Base-by-base conservation (phyloP, 2,329 filamentous ascomycete species). In the Dactylellina drechsleri region DNA sequence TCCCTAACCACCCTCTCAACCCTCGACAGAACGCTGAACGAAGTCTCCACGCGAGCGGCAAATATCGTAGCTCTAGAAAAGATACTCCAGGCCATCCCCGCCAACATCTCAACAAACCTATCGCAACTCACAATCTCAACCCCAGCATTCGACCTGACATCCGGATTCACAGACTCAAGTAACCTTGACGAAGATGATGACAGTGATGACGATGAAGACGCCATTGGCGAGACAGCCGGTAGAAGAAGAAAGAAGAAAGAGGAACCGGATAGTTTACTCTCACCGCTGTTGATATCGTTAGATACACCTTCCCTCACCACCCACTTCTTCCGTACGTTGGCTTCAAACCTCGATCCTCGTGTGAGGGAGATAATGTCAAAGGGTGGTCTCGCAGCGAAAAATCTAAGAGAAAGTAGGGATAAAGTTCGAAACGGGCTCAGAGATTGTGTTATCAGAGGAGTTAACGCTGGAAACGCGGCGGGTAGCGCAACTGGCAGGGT, bases 321-420 rank as follows among this genome's bases (percentile, higher is more conserved):
- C 0, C 96, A 94, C 81, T 99, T 97, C 83, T 99, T 95, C 93
- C 87, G 95, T 62, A 91, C 91, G 7, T 87, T 98, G 79, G 95
- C 95, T 0, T 88, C 91, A 0, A 90, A 88, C 66, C 85, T 98
- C 72, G 88, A 90, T 2, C 84, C 89, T 0, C 87, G 92, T 20
- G 92, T 97, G 0, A 90, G 93, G 81, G 94, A 98, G 77, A 92
- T 98, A 52, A 82, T 96, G 68, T 88, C 87, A 75, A 87, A 92
- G 70, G 93, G 94, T 1, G 94, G 95, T 0, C 91, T 93, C 0
- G 91, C 91, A 28, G 92, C 92, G 3, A 87, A 95, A 70, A 93
- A 92, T 2, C 83, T 99, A 77, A 87, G 88, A 78, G 88, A 88
- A 41, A 96, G 96, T 80, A 88, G 88, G 78, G 90, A 89, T 58